Evolutionary conservation across 805 yeast genomes (phyloP).

Genomic region (Metschnikowia amazonensis): DNA sequence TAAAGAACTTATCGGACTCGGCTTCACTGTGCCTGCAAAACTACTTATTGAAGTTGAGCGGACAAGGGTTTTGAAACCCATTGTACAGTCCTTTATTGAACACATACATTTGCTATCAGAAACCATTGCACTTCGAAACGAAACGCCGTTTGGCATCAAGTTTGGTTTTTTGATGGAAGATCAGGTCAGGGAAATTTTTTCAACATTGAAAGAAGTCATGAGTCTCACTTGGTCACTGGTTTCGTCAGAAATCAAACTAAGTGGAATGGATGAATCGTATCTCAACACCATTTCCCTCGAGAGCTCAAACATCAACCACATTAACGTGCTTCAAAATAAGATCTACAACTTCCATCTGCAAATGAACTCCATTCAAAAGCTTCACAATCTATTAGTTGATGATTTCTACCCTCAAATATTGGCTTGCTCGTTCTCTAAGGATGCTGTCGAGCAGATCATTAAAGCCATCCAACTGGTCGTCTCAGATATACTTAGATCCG

Average conservation of each 20-base stretch:
- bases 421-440: conserved; percentile 5
- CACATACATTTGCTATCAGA: conserved; percentile 41
- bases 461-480: conserved; percentile 8
- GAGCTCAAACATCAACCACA: conserved; percentile 11
- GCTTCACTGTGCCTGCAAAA: conserved; percentile 55
- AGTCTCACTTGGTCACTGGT: conserved; percentile 13
- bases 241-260: conserved; percentile 7
- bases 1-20: conserved; percentile 29
- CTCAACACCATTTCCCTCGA: not conserved
- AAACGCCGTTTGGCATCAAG: conserved; percentile 36
- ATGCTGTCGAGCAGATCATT: conserved; percentile 2
- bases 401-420: conserved; percentile 5
- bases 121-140: conserved; percentile 18
- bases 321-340: conserved; percentile 23
- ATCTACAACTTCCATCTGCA: conserved; percentile 19
- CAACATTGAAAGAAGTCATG: conserved; percentile 9
- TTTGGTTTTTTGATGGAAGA: conserved; percentile 39
- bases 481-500: conserved; percentile 11
- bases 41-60: conserved; percentile 46
- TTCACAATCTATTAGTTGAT: conserved; percentile 4
- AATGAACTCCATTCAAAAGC: conserved; percentile 8
- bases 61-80: conserved; percentile 52
- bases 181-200: conserved; percentile 31
- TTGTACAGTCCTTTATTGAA: conserved; percentile 52
- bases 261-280: conserved; percentile 25